Evolutionary conservation across 441 rosid species (phyloP).

Genomic region (Biscutella laevigata): DNA sequence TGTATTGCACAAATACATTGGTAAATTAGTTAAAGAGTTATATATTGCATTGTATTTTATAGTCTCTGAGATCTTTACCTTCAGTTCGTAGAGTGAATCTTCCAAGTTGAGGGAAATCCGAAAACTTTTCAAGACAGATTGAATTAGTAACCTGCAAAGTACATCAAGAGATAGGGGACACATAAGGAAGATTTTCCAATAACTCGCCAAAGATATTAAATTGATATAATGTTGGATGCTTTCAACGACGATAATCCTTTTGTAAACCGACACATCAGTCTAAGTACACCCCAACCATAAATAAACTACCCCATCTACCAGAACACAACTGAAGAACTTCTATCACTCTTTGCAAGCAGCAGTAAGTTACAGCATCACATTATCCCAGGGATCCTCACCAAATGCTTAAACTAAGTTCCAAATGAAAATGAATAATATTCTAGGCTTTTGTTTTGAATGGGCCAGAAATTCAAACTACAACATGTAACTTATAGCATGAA

Average conservation of each 20-base stretch:
- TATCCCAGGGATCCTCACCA: background rate
- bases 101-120: conserved; percentile 90
- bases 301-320: background rate
- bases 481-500: background rate
- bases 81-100: conserved; percentile 97
- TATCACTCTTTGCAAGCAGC: background rate
- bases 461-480: background rate
- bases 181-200: background rate
- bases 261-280: too few species aligned
- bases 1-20: background rate
- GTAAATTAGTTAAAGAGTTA: background rate
- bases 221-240: too few species aligned
- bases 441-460: background rate
- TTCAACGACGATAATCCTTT: too few species aligned
- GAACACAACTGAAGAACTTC: background rate
- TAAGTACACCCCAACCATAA: background rate
- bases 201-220: too few species aligned
- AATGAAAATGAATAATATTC: background rate
- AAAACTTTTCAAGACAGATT: conserved; percentile 72
- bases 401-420: background rate
- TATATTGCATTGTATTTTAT: background rate
- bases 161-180: too few species aligned
- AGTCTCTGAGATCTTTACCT: conserved; percentile 35
- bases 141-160: conserved; percentile 55
- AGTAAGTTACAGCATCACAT: background rate